Evolutionary conservation across 2,329 filamentous ascomycete species (phyloP).

Genomic region (Penicillium thymicola): DNA sequence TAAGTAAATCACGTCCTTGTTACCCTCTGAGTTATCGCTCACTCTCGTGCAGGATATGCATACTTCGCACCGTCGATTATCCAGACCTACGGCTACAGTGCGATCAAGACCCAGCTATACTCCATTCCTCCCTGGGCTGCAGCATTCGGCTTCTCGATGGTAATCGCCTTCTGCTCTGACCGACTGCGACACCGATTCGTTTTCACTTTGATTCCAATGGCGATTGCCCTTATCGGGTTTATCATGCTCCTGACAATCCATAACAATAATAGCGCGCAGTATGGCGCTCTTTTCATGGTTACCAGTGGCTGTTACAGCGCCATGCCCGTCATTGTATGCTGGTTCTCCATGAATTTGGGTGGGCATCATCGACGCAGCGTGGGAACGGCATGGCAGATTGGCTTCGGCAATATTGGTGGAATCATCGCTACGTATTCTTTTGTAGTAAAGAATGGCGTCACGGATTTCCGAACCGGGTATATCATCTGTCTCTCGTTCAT

Average conservation of each 20-base stretch:
- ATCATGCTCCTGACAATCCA: constrained; percentile 70
- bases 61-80: constrained; percentile 75
- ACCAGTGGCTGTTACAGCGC: constrained; percentile 76
- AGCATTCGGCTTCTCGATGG: constrained; percentile 76
- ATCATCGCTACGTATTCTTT: constrained; percentile 75
- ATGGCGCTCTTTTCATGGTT: constrained; percentile 77
- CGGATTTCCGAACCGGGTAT: constrained; percentile 69
- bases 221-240: constrained; percentile 69
- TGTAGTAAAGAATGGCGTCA: constrained; percentile 59
- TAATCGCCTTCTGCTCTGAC: constrained; percentile 71
- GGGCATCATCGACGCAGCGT: constrained; percentile 69
- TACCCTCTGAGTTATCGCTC: constrained; percentile 1
- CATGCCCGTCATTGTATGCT: constrained; percentile 85
- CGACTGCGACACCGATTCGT: constrained; percentile 67
- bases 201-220: constrained; percentile 68
- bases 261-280: constrained; percentile 60
- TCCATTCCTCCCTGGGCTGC: constrained; percentile 61
- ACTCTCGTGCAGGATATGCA: constrained; percentile 54
- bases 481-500: constrained; percentile 73
- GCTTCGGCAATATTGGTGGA: constrained; percentile 74
- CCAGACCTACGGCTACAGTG: constrained; percentile 60
- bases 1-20: constrained; percentile 6
- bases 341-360: constrained; percentile 77
- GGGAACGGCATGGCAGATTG: constrained; percentile 72
- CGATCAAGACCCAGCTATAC: constrained; percentile 51